Evolutionary conservation across 495 filamentous ascomycete genomes (phyloP).

Genomic region (Trichoderma erinaceum): DNA sequence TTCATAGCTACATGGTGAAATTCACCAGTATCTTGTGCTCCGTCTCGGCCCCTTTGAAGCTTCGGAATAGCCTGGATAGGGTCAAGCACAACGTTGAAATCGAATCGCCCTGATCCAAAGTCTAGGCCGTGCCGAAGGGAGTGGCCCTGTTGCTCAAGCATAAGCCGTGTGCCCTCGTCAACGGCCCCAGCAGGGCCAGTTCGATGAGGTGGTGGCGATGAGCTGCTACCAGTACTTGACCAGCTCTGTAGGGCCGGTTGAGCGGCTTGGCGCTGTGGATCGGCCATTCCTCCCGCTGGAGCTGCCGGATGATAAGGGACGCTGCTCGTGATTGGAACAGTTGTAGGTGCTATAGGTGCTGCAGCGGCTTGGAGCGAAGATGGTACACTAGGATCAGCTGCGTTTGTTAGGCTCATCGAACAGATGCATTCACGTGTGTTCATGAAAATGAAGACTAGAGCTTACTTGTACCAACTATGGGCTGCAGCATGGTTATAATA

Average conservation of each 20-base stretch:
- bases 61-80: constrained; percentile 30
- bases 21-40: constrained; percentile 31
- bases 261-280: neutral
- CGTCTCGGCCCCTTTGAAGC: constrained; percentile 33
- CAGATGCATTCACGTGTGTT: neutral
- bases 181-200: neutral
- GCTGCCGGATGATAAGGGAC: constrained; percentile 30
- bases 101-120: constrained; percentile 55
- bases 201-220: constrained; percentile 18
- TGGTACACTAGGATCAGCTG: neutral
- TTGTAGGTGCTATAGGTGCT: neutral
- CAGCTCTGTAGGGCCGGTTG: constrained; percentile 1
- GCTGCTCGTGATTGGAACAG: constrained; percentile 15
- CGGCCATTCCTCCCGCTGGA: constrained; percentile 24
- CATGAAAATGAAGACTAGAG: neutral
- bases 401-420: neutral
- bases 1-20: constrained; percentile 37
- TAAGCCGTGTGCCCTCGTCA: neutral
- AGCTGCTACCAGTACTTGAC: neutral
- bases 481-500: constrained; percentile 60
- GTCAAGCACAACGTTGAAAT: constrained; percentile 63
- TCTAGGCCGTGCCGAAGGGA: constrained; percentile 51
- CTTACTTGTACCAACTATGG: constrained; percentile 30
- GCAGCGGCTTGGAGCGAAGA: neutral
- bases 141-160: constrained; percentile 47